Evolutionary conservation across 768 basidiomycete species (phyloP), one percentile per base, ranked within the genome.

Genomic region (Coprinopsis strossmayeri): DNA sequence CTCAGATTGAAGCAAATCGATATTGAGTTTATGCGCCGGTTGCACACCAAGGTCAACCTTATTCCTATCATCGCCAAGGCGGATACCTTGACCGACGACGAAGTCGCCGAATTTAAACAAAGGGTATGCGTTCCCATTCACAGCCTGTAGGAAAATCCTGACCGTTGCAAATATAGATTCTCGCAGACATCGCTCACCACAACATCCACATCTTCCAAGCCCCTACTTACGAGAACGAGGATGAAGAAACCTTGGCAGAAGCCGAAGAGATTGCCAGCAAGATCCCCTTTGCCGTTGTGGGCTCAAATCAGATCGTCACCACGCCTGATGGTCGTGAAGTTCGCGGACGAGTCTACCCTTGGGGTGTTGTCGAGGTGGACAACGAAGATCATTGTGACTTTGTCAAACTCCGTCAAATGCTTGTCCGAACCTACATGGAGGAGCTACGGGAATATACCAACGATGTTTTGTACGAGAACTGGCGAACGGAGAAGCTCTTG

Each of bases 381-480:
- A 98, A 99, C 60, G 96, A 98, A 63, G 90, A 92, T 15, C 96
- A 99, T 63, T 99, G 96, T 58, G 96, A 99, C 66, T 99, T 99
- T 64, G 95, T 98, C 68, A 98, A 98, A 70, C 87, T 99, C 53
- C 87, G 96, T 45, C 96, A 98, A 68, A 98, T 99, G 96, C 87
- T 99, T 30, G 87, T 99, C 57, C 81, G 96, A 49, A 98, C 95
- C 9, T 96, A 98, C 66, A 99, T 99, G 96, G 96, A 99, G 66
- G 96, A 99, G 66, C 76, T 99, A 56, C 76, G 95, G 61, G 96
- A 98, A 70, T 90, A 94, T 67, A 98, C 96, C 58, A 94, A 95
- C 62, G 85, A 91, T 59, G 82, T 87, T 30, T 78, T 99, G 49
- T 99, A 99, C 65, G 96, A 99, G 78, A 91, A 97, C 66, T 99